Evolutionary conservation across 768 basidiomycete genomes (phyloP).

Genomic region (Hericium coralloides): DNA sequence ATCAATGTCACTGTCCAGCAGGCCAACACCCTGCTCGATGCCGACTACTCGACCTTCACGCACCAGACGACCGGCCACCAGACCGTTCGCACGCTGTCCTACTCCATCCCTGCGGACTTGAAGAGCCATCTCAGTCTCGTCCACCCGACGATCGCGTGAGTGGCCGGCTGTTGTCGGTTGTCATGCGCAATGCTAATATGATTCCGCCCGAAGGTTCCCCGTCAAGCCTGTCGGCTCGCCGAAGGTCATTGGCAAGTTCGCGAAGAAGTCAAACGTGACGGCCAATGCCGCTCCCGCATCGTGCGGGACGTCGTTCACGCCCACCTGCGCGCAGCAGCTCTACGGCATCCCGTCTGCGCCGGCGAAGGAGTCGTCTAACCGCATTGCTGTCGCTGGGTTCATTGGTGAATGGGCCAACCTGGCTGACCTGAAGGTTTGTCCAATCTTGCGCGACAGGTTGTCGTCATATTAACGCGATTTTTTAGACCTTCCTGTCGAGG

Average conservation of each 20-base stretch:
- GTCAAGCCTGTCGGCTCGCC: not conserved
- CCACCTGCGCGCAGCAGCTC: slow-evolving; percentile 23
- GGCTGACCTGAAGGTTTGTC: slow-evolving; percentile 19
- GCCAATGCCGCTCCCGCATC: not conserved
- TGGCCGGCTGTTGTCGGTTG: not conserved
- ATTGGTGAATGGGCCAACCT: slow-evolving; percentile 19
- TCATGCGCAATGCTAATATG: not conserved
- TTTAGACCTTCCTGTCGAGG: not conserved
- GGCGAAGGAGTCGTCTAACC: slow-evolving; percentile 16
- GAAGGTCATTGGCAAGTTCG: not conserved
- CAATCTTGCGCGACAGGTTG: not conserved
- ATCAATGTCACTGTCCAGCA: not conserved
- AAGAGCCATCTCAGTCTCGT: slow-evolving; percentile 11
- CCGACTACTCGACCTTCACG: not conserved
- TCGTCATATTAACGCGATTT: not conserved
- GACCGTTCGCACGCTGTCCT: slow-evolving; percentile 4
- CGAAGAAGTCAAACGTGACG: not conserved
- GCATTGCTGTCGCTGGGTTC: slow-evolving; percentile 23
- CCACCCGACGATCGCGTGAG: slow-evolving; percentile 15
- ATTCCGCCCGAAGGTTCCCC: not conserved
- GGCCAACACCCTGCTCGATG: slow-evolving; percentile 1
- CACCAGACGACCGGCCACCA: slow-evolving; percentile 5
- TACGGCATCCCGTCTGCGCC: slow-evolving; percentile 27
- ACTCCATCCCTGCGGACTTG: slow-evolving; percentile 5
- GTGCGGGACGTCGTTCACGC: slow-evolving; percentile 13